These are phyloP conservation scores for Rhododendron ovatum DNA, from an alignment of 148 eudicot genomes.

Conservation along the genomic window DNA sequence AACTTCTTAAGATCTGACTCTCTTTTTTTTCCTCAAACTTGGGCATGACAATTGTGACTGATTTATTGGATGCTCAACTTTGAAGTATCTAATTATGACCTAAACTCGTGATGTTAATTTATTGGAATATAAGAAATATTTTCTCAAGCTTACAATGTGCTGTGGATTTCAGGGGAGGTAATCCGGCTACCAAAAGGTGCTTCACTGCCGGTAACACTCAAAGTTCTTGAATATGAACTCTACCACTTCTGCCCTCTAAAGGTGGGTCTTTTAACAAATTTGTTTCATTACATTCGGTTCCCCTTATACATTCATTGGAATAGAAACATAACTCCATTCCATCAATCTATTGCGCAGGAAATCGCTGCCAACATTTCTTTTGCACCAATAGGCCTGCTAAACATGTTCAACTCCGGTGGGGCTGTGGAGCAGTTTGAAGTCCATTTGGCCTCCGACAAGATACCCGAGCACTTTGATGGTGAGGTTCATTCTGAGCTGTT, in stretches of 20 bases:
- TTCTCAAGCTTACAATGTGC: background rate
- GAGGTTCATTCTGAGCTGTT: constrained; percentile 25
- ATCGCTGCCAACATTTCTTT: constrained; percentile 53
- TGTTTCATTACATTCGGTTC: background rate
- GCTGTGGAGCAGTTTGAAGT: constrained; percentile 63
- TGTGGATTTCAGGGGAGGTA: constrained; percentile 47
- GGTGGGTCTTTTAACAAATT: constrained; percentile 29
- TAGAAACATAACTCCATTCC: background rate
- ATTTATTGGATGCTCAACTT: background rate
- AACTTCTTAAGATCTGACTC: background rate
- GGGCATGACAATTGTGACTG: background rate
- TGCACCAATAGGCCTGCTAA: constrained; percentile 81
- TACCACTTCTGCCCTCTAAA: constrained; percentile 81
- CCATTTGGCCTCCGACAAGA: constrained; percentile 17
- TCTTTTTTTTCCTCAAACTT: background rate
- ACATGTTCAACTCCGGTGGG: constrained; percentile 81
- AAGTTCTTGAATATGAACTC: constrained; percentile 82
- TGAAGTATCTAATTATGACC: background rate
- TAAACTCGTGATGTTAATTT: background rate
- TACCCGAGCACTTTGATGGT: constrained; percentile 26
- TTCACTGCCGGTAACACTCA: constrained; percentile 74
- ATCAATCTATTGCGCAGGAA: constrained; percentile 36
- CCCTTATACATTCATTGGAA: background rate
- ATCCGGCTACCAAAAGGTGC: constrained; percentile 58
- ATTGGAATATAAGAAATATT: background rate